Percentiles rank a stretch among this genome's conserved stretches.
Evolutionary conservation across 371 early-diverging fungal species (phyloP).

Genomic region (Mucor piriformis): DNA sequence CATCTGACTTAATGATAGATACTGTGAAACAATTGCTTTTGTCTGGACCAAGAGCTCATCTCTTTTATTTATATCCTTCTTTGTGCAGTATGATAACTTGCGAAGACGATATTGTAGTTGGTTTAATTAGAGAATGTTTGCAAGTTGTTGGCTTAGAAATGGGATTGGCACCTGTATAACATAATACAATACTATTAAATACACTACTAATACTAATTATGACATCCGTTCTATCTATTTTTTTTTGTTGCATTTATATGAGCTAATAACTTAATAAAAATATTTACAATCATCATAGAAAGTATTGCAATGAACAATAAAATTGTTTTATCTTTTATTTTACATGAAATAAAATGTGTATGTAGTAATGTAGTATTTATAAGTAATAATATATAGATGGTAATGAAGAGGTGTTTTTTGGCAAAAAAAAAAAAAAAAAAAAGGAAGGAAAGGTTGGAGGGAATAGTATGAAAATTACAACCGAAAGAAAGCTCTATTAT

Average conservation of each 20-base stretch:
- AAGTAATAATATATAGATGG: neutral
- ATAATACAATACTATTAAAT: neutral
- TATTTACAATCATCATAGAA: neutral
- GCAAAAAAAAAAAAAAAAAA: neutral
- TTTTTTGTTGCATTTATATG: neutral
- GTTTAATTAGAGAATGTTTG: constrained; percentile 60
- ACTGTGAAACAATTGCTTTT: constrained; percentile 53
- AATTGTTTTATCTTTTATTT: neutral
- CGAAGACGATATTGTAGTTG: constrained; percentile 59
- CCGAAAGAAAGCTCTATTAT: neutral
- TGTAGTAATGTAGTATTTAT: constrained; percentile 5
- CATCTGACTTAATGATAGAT: constrained; percentile 27
- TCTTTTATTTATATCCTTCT: constrained; percentile 74
- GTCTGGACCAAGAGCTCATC: constrained; percentile 66
- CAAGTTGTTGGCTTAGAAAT: constrained; percentile 56
- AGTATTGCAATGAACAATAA: neutral
- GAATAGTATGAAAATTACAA: neutral
- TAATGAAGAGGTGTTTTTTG: neutral
- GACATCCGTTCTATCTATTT: neutral
- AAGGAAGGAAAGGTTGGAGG: neutral
- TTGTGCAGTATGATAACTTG: constrained; percentile 67
- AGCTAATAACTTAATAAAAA: neutral
- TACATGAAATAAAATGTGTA: constrained; percentile 4
- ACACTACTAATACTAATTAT: neutral
- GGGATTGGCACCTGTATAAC: constrained; percentile 27